These are phyloP conservation scores for Diaporthe batatas DNA, from an alignment of 2,329 filamentous ascomycete species.

Conservation along the genomic window DNA sequence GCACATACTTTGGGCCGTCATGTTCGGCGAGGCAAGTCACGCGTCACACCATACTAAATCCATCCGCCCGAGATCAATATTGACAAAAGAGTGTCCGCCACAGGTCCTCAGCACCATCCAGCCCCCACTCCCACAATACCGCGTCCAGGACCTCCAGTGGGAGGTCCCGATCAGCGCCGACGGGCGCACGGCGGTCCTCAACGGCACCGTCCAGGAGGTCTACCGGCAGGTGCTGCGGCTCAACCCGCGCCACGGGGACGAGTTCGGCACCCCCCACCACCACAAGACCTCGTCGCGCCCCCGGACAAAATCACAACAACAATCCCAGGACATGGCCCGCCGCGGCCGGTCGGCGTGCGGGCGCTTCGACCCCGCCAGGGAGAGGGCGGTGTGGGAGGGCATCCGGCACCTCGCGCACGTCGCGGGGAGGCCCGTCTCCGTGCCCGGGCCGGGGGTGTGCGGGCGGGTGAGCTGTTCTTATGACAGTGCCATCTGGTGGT, in stretches of 20 bases:
- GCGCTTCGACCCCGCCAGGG: not conserved
- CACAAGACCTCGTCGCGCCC: too few species aligned
- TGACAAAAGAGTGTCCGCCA: fast-evolving
- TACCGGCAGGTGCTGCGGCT: not conserved
- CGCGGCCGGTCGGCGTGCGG: not conserved
- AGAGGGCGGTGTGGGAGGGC: not conserved
- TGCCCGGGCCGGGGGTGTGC: not conserved
- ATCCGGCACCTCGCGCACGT: not conserved
- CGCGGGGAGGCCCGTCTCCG: not conserved
- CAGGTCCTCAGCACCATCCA: not conserved
- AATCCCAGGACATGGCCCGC: not conserved
- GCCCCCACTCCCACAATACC: not conserved
- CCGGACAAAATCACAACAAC: too few species aligned
- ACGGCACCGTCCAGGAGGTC: not conserved
- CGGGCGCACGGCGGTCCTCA: not conserved
- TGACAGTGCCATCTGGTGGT: constrained; percentile 20
- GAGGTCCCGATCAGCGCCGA: not conserved
- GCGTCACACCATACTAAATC: fast-evolving
- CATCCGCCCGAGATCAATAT: too few species aligned
- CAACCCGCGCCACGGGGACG: not conserved
- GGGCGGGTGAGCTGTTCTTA: constrained; percentile 11
- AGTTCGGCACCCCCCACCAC: not conserved
- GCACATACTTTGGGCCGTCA: not conserved
- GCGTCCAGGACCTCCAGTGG: constrained; percentile 3
- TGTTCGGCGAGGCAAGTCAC: not conserved